Evolutionary conservation across 345 rosid species (phyloP), one percentile per base, ranked within the genome.

Genomic region (Gossypium arboreum): DNA sequence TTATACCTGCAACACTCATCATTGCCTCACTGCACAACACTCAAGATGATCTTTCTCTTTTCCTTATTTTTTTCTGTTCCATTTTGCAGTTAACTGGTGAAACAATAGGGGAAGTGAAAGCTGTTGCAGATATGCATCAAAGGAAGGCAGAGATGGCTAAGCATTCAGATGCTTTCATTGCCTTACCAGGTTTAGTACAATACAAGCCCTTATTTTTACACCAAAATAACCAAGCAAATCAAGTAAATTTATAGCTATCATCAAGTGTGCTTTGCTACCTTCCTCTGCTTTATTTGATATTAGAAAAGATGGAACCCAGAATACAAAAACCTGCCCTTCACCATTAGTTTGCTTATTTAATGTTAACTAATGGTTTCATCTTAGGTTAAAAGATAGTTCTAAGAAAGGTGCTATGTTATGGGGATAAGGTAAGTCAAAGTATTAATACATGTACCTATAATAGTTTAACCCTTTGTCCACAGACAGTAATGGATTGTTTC

Each of bases 91-190:
- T 94, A 85, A 94, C 98, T 86, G 98, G 98, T 79, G 95, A 89
- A 85, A 95, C 99, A 79, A 96, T 95, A 67, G 98, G 99, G 84
- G 99, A 95, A 85, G 98, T 95, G 86, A 95, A 92, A 86, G 99
- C 99, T 73, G 98, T 95, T 63, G 96, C 98, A 77, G 99, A 84
- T 79, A 95, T 95, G 99, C 99, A 95, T 79, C 98, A 95, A 87
- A 90, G 99, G 81, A 95, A 95, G 84, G 98, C 98, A 57, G 99
- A 93, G 92, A 95, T 95, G 98, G 97, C 99, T 78, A 95, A 91
- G 91, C 99, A 91, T 86, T 95, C 99, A 77, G 99, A 95, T 87
- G 99, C 96, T 77, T 95, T 95, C 84, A 95, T 95, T 86, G 99
- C 99, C 87, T 93, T 95, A 73, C 99, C 99, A 88, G 99, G 98